Evolutionary conservation across 2,329 filamentous ascomycete species (phyloP).

Genomic region (Xylogone sp.): DNA sequence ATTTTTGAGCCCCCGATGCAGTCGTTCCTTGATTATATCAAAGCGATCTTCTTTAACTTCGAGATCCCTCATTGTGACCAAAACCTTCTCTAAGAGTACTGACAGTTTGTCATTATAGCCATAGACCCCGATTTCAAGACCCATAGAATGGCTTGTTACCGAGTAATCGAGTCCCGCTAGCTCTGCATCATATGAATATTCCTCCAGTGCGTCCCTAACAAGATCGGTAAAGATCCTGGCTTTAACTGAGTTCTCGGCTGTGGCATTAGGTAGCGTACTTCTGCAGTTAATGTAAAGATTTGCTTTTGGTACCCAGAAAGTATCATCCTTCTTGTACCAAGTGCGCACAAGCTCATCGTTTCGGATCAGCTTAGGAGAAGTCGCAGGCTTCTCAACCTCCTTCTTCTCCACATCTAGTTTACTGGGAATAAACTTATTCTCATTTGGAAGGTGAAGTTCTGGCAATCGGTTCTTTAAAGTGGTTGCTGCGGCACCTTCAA

Average conservation of each 20-base stretch:
- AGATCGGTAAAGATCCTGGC: slow-evolving; percentile 78
- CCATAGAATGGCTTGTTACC: slow-evolving; percentile 67
- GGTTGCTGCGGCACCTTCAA: slow-evolving; percentile 60
- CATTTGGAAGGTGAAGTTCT: slow-evolving; percentile 81
- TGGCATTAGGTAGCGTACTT: slow-evolving; percentile 75
- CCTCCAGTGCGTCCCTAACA: slow-evolving; percentile 81
- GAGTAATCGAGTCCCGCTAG: slow-evolving; percentile 84
- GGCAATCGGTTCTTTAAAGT: slow-evolving; percentile 56
- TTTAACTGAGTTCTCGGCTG: slow-evolving; percentile 74
- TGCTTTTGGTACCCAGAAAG: slow-evolving; percentile 96
- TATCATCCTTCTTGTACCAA: slow-evolving; percentile 99
- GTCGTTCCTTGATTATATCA: slow-evolving; percentile 82
- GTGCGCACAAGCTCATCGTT: slow-evolving; percentile 77
- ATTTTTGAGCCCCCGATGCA: slow-evolving; percentile 75
- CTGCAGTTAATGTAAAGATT: slow-evolving; percentile 78
- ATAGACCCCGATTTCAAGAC: slow-evolving; percentile 73
- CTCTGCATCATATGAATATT: slow-evolving; percentile 95
- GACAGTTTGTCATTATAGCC: slow-evolving; percentile 97
- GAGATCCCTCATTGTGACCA: slow-evolving; percentile 78
- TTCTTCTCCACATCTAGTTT: slow-evolving; percentile 94
- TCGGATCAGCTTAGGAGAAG: slow-evolving; percentile 76
- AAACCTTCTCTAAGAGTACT: slow-evolving; percentile 84
- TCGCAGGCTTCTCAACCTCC: slow-evolving; percentile 71
- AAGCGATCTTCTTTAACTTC: slow-evolving; percentile 85
- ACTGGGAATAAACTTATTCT: slow-evolving; percentile 93